Percentiles rank a stretch among this genome's conserved stretches.
Conservation (phyloP, 1,284 basidiomycete genomes). For the Pulchroboletus neoregius region DNA sequence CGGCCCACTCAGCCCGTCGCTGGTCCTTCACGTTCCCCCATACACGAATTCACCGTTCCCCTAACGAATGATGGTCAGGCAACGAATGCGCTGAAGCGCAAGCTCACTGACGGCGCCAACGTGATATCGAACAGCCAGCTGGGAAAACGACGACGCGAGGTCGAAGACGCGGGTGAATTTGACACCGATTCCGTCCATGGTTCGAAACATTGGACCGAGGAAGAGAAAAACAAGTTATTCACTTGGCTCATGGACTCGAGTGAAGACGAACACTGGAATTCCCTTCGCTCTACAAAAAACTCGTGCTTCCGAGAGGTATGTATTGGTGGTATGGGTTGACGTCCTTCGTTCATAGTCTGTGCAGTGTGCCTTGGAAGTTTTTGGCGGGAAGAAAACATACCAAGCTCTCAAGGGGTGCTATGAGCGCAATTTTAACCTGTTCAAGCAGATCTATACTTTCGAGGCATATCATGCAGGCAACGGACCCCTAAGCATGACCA, state of each 20-base stretch:
- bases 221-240: constrained; percentile 69
- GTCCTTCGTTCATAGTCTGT: constrained; percentile 7
- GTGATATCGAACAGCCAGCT: constrained; percentile 34
- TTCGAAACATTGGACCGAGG: constrained; percentile 77
- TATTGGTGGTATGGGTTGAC: constrained; percentile 2
- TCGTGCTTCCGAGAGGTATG: constrained; percentile 71
- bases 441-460: constrained; percentile 72
- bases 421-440: constrained; percentile 74
- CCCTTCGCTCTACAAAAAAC: constrained; percentile 70
- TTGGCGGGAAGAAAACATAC: constrained; percentile 69
- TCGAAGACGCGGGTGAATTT: constrained; percentile 42
- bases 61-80: constrained; percentile 26
- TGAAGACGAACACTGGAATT: constrained; percentile 72
- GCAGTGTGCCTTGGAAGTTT: constrained; percentile 65
- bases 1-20: constrained; percentile 28
- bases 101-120: constrained; percentile 42
- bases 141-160: constrained; percentile 49
- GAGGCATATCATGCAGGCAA: constrained; percentile 49
- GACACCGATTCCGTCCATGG: constrained; percentile 53
- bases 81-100: constrained; percentile 42
- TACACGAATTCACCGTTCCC: constrained; percentile 34
- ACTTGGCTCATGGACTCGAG: constrained; percentile 65
- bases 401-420: constrained; percentile 77
- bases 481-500: constrained; percentile 38
- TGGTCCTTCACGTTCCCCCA: constrained; percentile 32